These are phyloP conservation scores for Saccharomycopsis malanga DNA, from an alignment of 805 yeast genomes.

Conservation along the genomic window DNA sequence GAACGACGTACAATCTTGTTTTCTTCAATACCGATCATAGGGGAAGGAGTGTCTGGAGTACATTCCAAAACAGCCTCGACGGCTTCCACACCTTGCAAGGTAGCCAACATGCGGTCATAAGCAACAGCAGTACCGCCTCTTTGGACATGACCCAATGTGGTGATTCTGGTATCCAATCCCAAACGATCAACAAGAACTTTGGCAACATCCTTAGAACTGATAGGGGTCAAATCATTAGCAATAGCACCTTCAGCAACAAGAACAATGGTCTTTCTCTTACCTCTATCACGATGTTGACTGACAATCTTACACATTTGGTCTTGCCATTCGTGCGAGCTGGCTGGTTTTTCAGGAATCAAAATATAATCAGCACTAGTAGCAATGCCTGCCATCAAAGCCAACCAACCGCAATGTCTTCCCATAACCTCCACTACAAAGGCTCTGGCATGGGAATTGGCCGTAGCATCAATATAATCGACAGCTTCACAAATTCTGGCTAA, in stretches of 20 bases:
- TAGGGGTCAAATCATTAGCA: constrained; percentile 71
- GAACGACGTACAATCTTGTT: constrained; percentile 63
- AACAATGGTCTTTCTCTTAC: constrained; percentile 91
- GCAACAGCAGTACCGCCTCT: constrained; percentile 99
- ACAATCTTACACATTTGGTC: constrained; percentile 72
- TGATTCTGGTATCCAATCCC: constrained; percentile 90
- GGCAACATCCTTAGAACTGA: constrained; percentile 73
- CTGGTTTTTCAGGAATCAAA: constrained; percentile 92
- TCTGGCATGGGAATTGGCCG: constrained; percentile 94
- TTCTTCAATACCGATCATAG: constrained; percentile 68
- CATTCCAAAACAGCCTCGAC: constrained; percentile 65
- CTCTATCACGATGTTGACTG: constrained; percentile 70
- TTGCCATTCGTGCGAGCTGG: constrained; percentile 67
- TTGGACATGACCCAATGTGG: constrained; percentile 95
- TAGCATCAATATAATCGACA: constrained; percentile 95
- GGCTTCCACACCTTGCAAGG: constrained; percentile 92
- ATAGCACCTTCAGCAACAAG: constrained; percentile 98
- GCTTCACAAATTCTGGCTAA: constrained; percentile 87
- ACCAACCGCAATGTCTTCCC: constrained; percentile 99
- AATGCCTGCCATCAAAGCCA: constrained; percentile 94
- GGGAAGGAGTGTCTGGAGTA: constrained; percentile 68
- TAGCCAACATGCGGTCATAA: constrained; percentile 82
- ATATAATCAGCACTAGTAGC: constrained; percentile 94
- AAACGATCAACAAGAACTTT: constrained; percentile 69
- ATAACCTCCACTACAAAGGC: constrained; percentile 97